phyloP scores from a whole-genome alignment of 331 rosid species.

The Telfairia occidentalis region DNA sequence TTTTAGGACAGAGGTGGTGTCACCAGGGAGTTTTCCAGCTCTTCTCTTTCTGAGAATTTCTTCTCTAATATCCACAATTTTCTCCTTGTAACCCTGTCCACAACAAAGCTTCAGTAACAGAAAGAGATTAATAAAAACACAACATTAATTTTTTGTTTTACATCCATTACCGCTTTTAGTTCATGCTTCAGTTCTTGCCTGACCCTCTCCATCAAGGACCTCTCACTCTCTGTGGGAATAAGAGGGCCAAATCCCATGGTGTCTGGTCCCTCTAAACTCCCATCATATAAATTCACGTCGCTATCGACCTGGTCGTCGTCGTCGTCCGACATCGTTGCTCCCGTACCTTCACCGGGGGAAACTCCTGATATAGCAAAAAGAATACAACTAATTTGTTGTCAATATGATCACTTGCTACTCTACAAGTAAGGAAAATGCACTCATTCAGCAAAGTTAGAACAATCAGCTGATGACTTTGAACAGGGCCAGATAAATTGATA shows the following conservation, averaged over 20 bases:
- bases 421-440: neutral
- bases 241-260: slow-evolving; percentile 88
- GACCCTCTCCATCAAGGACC: slow-evolving; percentile 95
- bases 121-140: neutral
- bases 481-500: neutral
- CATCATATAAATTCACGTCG: slow-evolving; percentile 59
- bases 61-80: slow-evolving; percentile 89
- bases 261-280: slow-evolving; percentile 58
- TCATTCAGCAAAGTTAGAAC: no score
- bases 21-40: slow-evolving; percentile 93
- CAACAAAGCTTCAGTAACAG: neutral
- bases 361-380: slow-evolving; percentile 43
- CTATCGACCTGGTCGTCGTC: slow-evolving; percentile 77
- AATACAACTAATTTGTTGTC: neutral
- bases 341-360: slow-evolving; percentile 83
- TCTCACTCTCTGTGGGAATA: slow-evolving; percentile 84
- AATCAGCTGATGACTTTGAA: no score
- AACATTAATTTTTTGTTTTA: neutral
- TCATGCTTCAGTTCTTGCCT: slow-evolving; percentile 88
- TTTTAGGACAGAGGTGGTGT: slow-evolving; percentile 81
- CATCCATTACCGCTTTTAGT: slow-evolving; percentile 48
- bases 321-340: slow-evolving; percentile 91
- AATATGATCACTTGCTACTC: neutral
- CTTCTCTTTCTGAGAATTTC: slow-evolving; percentile 88
- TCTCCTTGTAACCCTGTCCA: slow-evolving; percentile 81